These are phyloP conservation scores for Cucumis cinereus DNA, from an alignment of 306 rosid species.

Conservation along the genomic window DNA sequence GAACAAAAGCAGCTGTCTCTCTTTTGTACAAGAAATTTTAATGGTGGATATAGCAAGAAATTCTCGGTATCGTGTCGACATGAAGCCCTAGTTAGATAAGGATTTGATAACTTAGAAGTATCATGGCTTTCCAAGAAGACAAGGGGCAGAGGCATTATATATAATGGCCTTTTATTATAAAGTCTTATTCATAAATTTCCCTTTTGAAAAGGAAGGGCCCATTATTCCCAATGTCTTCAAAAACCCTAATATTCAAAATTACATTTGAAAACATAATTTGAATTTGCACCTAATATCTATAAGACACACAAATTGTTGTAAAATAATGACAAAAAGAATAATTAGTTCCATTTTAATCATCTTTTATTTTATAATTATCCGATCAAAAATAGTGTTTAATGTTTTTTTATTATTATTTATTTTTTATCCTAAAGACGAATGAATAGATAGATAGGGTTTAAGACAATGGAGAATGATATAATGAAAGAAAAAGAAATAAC, in stretches of 20 bases:
- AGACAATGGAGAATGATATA: not conserved
- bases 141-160: not conserved
- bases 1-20: too few species aligned
- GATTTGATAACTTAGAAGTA: not conserved
- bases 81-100: not conserved
- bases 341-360: not conserved
- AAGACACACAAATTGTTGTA: too few species aligned
- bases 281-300: not conserved
- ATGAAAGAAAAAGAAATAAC: not conserved
- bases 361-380: not conserved
- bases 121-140: constrained; percentile 1
- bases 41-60: not conserved
- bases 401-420: not conserved
- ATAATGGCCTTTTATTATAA: not conserved
- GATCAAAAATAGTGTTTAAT: not conserved
- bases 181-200: not conserved
- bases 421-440: not conserved
- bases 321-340: not conserved
- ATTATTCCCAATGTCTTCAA: not conserved
- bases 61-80: not conserved
- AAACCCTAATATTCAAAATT: not conserved
- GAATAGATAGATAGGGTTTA: not conserved
- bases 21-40: too few species aligned
- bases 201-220: not conserved
- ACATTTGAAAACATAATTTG: not conserved